Evolutionary conservation across 345 rosid species (phyloP), one percentile per base, ranked within the genome.

Genomic region (Hypericum perforatum): DNA sequence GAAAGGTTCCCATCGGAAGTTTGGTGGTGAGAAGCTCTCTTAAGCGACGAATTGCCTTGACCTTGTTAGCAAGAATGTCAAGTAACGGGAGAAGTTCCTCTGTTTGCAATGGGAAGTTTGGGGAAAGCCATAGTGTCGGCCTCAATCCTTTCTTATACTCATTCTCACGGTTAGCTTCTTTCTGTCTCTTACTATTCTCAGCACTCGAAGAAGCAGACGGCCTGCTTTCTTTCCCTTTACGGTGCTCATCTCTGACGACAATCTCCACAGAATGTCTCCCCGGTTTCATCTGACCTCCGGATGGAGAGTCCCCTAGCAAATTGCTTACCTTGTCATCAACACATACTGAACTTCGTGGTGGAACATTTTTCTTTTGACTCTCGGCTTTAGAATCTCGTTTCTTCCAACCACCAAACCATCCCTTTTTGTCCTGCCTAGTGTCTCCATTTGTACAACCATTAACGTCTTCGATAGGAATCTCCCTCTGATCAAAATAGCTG

Each of bases 391-490:
- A 16, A 49, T 88, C 96, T 43, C 78, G 77, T 56, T 69, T 92
- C 67, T 90, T 83, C 98, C 98, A 92, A 37, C 90, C 90, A 52
- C 90, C 85, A 74, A 92, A 88, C 98, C 96, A 92, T 12, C 95
- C 95, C 73, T 83, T 88, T 83, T 88, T 92, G 72, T 82, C 96
- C 22, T 53, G 78, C 75, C 81, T 90, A 14, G 50, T 43, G 8
- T 76, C 84, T 41, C 71, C 82, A 72, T 71, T 74, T 71, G 57
- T 73, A 58, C 58, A 74, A 50, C 55, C 61, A 61, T 67, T 81
- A 42, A 47, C 50, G 60, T 84, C 94, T 46, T 79, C 80, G 10
- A 89, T 48, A 11, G 86, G 80, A 72, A 89, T 76, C 59, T 94
- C 97, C 70, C 99, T 77, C 9, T 76, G 78, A 67, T 84, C 97